A percentile compares a stretch with the other conserved stretches of the same genome.
These are phyloP conservation scores for Dendrobium chrysotoxum DNA, from an alignment of 106 monocot genomes.

Conservation along the genomic window DNA sequence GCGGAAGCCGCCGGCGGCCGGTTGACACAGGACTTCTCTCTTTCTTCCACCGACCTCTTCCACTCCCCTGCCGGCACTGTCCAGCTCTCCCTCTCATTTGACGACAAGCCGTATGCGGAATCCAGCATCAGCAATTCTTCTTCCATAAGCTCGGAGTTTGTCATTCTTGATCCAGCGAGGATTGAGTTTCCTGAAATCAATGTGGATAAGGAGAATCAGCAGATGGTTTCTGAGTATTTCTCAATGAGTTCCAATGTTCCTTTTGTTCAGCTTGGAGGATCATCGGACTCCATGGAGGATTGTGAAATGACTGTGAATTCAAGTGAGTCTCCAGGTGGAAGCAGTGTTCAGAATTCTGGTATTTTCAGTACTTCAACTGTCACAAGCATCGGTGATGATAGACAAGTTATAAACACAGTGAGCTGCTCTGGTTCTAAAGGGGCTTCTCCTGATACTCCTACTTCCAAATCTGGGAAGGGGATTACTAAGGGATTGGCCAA, in stretches of 20 bases:
- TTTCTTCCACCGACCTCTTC: slow-evolving; percentile 68
- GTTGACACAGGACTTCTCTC: slow-evolving; percentile 42
- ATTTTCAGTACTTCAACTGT: slow-evolving; percentile 20
- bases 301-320: slow-evolving; percentile 36
- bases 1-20: slow-evolving; percentile 11
- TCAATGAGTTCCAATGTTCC: slow-evolving; percentile 17
- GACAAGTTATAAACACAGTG: background rate
- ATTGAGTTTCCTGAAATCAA: slow-evolving; percentile 47
- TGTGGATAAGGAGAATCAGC: slow-evolving; percentile 42
- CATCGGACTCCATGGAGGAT: slow-evolving; percentile 13
- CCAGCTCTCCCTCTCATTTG: slow-evolving; percentile 30
- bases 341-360: slow-evolving; percentile 11
- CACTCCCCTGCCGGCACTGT: slow-evolving; percentile 65
- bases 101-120: background rate
- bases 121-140: background rate
- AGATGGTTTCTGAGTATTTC: slow-evolving; percentile 54
- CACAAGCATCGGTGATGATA: slow-evolving; percentile 26
- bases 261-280: slow-evolving; percentile 20
- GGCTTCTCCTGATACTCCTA: slow-evolving; percentile 4
- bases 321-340: slow-evolving; percentile 13
- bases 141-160: slow-evolving; percentile 55
- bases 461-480: slow-evolving; percentile 16
- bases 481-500: background rate
- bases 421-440: slow-evolving; percentile 16
- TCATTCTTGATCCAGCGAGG: slow-evolving; percentile 46